phyloP scores from a whole-genome alignment of 2,329 filamentous ascomycete genomes.

The Atkinsonella texensis region DNA sequence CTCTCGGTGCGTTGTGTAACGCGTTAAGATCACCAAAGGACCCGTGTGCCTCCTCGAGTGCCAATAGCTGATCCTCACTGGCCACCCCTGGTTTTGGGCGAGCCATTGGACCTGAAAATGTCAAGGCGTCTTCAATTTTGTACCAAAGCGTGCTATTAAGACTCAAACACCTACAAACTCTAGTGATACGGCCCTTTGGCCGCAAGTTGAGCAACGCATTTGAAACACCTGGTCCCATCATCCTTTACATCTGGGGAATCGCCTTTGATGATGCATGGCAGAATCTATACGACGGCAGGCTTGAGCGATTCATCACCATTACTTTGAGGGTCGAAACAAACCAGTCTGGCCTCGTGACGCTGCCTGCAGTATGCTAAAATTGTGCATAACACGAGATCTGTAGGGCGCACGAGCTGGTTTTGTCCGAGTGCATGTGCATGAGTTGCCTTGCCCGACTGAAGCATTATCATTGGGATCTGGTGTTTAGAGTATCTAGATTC shows the following conservation, averaged over 20 bases:
- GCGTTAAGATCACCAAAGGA: conserved; percentile 8
- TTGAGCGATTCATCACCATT: neutral
- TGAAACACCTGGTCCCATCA: conserved; percentile 3
- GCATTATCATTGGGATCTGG: neutral
- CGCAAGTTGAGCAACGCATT: conserved; percentile 6
- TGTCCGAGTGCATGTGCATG: neutral
- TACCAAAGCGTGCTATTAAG: conserved; percentile 2
- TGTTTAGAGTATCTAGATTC: neutral
- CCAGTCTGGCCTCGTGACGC: neutral
- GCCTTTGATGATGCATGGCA: conserved; percentile 4
- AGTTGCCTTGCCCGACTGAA: neutral
- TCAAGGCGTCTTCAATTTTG: conserved; percentile 5
- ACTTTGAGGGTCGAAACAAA: neutral
- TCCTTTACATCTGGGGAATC: neutral
- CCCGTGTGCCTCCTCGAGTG: conserved; percentile 4
- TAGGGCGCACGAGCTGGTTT: neutral
- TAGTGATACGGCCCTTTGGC: neutral
- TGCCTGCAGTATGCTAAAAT: neutral
- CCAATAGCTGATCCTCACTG: conserved; percentile 9
- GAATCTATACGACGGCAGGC: neutral
- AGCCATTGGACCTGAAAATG: conserved; percentile 5
- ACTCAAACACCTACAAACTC: conserved; percentile 1
- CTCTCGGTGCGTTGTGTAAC: conserved; percentile 6
- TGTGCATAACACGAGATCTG: neutral
- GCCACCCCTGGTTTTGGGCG: conserved; percentile 7